These are phyloP conservation scores for Penicillium subrubescens DNA, from an alignment of 495 filamentous ascomycete species.

Conservation along the genomic window DNA sequence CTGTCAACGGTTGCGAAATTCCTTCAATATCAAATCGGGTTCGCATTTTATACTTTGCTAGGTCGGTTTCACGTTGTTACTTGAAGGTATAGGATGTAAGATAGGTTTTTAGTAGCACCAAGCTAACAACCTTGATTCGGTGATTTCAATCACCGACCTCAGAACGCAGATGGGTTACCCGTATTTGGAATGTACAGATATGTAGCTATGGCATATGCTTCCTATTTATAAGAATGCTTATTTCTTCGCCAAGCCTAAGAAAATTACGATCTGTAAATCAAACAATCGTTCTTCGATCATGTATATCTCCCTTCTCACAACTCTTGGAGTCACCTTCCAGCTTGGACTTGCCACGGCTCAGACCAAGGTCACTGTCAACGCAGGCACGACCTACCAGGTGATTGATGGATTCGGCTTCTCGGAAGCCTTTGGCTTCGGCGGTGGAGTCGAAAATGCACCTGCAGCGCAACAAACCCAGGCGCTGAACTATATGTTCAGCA, in stretches of 20 bases:
- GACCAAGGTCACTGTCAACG: neutral
- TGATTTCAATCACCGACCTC: too few species aligned
- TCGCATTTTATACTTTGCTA: too few species aligned
- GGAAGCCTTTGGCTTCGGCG: conserved; percentile 4
- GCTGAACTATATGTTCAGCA: conserved; percentile 4
- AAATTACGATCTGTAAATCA: neutral
- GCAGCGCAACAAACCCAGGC: conserved; percentile 7
- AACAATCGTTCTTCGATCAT: neutral
- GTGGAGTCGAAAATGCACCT: conserved; percentile 2
- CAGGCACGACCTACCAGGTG: neutral
- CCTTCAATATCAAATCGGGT: too few species aligned
- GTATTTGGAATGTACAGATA: too few species aligned
- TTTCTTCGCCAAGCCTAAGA: neutral
- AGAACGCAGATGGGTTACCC: too few species aligned
- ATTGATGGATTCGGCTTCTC: conserved; percentile 10
- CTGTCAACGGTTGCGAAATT: too few species aligned
- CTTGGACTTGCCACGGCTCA: neutral
- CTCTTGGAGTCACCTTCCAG: conserved; percentile 4
- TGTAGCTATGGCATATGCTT: too few species aligned
- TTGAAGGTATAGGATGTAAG: too few species aligned
- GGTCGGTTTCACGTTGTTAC: too few species aligned
- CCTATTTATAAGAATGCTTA: too few species aligned
- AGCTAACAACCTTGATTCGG: too few species aligned
- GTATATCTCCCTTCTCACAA: neutral
- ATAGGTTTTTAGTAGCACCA: too few species aligned